Evolutionary conservation across 2,329 filamentous ascomycete species (phyloP), one percentile per base, ranked within the genome.

Genomic region (Trichoderma sp.): DNA sequence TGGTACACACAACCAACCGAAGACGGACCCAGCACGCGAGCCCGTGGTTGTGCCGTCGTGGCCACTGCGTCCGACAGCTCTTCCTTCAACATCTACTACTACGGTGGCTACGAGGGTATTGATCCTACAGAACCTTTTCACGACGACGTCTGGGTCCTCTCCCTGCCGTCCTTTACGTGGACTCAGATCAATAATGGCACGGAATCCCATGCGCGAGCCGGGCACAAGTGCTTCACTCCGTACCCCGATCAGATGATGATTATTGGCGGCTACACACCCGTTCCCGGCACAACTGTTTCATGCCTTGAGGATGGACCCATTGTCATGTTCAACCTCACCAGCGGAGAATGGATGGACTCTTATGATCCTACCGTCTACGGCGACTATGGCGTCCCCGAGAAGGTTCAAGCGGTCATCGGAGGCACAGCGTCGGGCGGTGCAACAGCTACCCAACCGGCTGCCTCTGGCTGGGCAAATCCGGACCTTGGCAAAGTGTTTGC

Each of bases 71-170:
- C 86, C 51, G 90, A 93, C 72, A 82, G 81, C 41, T 90, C 89
- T 12, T 92, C 88, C 66, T 91, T 89, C 76, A 93, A 93, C 73
- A 88, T 96, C 57, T 93, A 94, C 79, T 92, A 91, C 78, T 95
- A 92, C 70, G 92, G 90, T 17, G 92, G 92, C 0, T 93, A 90
- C 72, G 78, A 86, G 65, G 86, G 85, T 0, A 69, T 87, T 6
- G 65, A 82, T 64, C 30, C 66, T 0, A 59, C 51, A 0, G 66
- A 76, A 0, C 67, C 74, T 17, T 85, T 81, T 68, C 81, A 75
- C 62, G 87, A 92, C 67, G 90, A 91, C 54, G 89, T 94, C 74
- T 95, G 90, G 90, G 88, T 93, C 24, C 79, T 95, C 14, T 91
- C 90, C 0, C 78, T 96, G 6, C 92, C 92, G 0, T 89, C 88